Evolutionary conservation across 2,329 filamentous ascomycete genomes (phyloP).

Genomic region (Fusarium robinianum): DNA sequence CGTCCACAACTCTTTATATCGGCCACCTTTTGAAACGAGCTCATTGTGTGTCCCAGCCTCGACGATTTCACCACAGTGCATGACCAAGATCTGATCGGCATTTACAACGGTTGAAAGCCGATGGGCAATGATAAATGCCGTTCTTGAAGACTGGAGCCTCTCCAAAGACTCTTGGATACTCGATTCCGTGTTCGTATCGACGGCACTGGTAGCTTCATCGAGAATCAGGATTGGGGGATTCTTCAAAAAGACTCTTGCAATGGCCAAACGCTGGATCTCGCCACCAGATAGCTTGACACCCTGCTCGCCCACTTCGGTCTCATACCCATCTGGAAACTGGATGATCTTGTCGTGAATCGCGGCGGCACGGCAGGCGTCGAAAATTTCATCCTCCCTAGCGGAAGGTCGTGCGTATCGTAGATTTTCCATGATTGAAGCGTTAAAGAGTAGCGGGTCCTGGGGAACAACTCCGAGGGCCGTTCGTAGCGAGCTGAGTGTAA

Average conservation of each 20-base stretch:
- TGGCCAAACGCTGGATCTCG: conserved; percentile 55
- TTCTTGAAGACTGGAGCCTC: conserved; percentile 51
- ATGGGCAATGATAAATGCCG: conserved; percentile 57
- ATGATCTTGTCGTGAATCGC: conserved; percentile 68
- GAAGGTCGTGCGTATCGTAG: conserved; percentile 64
- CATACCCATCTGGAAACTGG: conserved; percentile 58
- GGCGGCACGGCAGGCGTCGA: conserved; percentile 63
- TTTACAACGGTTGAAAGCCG: conserved; percentile 47
- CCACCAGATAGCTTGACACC: conserved; percentile 55
- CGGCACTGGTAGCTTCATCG: conserved; percentile 57
- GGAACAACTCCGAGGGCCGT: conserved; percentile 66
- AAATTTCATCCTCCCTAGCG: conserved; percentile 64
- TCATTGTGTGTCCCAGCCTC: conserved; percentile 57
- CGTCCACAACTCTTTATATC: conserved; percentile 57
- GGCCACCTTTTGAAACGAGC: conserved; percentile 51
- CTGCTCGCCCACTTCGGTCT: conserved; percentile 52
- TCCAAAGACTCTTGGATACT: conserved; percentile 53
- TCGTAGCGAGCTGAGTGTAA: conserved; percentile 62
- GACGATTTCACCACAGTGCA: conserved; percentile 55
- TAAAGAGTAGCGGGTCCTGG: conserved; percentile 67
- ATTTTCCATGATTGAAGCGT: conserved; percentile 67
- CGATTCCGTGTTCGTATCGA: conserved; percentile 51
- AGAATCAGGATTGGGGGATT: conserved; percentile 42
- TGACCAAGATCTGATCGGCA: conserved; percentile 58
- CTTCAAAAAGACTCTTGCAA: conserved; percentile 46